These are phyloP conservation scores for Leptomonas seymouri DNA, from an alignment of 208 protist species.

Conservation along the genomic window DNA sequence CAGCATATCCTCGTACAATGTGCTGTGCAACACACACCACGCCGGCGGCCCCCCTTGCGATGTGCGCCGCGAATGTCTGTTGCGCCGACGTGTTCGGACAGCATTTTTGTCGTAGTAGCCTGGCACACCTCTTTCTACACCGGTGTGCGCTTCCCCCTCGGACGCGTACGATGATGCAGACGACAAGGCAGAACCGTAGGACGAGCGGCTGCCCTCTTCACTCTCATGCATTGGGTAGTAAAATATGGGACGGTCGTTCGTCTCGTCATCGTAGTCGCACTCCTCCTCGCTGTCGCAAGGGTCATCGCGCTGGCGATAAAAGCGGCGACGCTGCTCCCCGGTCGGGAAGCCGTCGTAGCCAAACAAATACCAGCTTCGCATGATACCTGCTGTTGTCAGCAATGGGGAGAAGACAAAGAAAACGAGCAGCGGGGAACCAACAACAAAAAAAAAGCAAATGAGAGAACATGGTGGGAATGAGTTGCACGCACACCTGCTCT, in stretches of 20 bases:
- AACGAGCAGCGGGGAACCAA: no score
- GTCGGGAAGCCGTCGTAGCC: conserved; percentile 83
- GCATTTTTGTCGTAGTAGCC: no score
- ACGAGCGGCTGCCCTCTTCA: conserved; percentile 38
- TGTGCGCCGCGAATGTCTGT: conserved; percentile 4
- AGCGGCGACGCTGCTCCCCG: conserved; percentile 74
- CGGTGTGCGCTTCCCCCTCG: background rate
- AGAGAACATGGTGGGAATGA: no score
- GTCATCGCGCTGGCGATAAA: conserved; percentile 87
- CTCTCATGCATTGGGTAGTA: conserved; percentile 65
- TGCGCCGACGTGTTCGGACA: background rate
- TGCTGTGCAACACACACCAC: conserved; percentile 42
- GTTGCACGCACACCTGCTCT: no score
- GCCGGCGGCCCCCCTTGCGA: conserved; percentile 14
- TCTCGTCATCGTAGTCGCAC: conserved; percentile 69
- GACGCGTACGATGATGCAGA: background rate
- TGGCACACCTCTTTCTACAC: no score
- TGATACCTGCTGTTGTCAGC: conserved; percentile 12
- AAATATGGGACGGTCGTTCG: conserved; percentile 61
- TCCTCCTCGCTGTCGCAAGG: conserved; percentile 88
- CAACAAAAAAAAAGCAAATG: no score
- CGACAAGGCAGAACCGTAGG: conserved; percentile 14
- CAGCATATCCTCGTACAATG: conserved; percentile 38
- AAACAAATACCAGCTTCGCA: conserved; percentile 86
- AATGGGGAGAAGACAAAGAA: no score